A percentile compares a stretch with the other conserved stretches of the same genome.
Conservation (phyloP, 495 filamentous ascomycete species). For the Penicillium chermesinum region DNA sequence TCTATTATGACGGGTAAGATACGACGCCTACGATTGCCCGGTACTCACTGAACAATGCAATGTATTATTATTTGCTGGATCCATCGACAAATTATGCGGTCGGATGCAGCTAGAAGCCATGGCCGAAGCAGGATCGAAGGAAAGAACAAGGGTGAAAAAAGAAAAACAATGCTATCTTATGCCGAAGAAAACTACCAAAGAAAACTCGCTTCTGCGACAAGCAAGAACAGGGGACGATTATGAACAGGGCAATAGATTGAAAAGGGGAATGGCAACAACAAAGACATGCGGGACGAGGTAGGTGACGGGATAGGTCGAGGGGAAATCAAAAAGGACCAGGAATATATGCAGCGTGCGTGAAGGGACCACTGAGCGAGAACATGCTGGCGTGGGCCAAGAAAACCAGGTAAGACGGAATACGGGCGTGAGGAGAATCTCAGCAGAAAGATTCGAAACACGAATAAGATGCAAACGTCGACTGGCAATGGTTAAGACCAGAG, state of each 20-base stretch:
- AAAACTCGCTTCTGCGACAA: conserved; percentile 28
- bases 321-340: conserved; percentile 12
- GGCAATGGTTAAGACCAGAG: background rate
- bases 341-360: conserved; percentile 29
- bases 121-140: conserved; percentile 8
- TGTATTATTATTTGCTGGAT: too few relatives aligned
- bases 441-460: conserved; percentile 8
- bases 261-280: conserved; percentile 15
- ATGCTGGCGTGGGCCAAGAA: conserved; percentile 7
- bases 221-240: conserved; percentile 28
- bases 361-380: conserved; percentile 5
- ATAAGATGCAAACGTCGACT: conserved; percentile 8
- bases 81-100: too few relatives aligned
- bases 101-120: too few relatives aligned
- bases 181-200: conserved; percentile 23
- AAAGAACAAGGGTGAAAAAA: conserved; percentile 4
- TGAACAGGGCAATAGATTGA: conserved; percentile 29
- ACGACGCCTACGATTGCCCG: too few relatives aligned
- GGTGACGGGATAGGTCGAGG: background rate
- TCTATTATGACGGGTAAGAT: too few relatives aligned
- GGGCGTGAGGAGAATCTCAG: conserved; percentile 6
- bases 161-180: conserved; percentile 32
- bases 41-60: too few relatives aligned
- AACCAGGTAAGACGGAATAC: background rate
- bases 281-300: conserved; percentile 8